Evolutionary conservation across 2,329 filamentous ascomycete species (phyloP).

Genomic region (Trichoderma aggressivum): DNA sequence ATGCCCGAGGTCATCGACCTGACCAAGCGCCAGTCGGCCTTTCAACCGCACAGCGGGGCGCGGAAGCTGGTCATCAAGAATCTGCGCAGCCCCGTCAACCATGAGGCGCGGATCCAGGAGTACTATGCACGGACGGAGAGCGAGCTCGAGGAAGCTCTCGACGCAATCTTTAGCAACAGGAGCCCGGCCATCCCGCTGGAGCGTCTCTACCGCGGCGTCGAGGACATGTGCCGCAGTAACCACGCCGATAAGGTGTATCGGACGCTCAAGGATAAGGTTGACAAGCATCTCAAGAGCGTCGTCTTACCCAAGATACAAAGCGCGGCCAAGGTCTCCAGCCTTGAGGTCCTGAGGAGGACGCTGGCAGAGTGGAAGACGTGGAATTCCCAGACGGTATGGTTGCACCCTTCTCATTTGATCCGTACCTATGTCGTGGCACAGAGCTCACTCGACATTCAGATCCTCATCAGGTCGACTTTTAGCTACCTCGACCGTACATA

Average conservation of each 20-base stretch:
- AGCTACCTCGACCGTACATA: slow-evolving; percentile 92
- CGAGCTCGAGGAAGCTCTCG: slow-evolving; percentile 70
- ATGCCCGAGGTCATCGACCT: slow-evolving; percentile 38
- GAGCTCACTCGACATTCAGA: slow-evolving; percentile 40
- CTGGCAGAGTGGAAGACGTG: slow-evolving; percentile 68
- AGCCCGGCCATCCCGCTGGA: slow-evolving; percentile 74
- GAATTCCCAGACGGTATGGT: slow-evolving; percentile 67
- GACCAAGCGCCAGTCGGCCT: slow-evolving; percentile 40
- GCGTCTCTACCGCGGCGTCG: slow-evolving; percentile 82
- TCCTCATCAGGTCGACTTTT: slow-evolving; percentile 80
- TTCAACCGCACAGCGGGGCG: slow-evolving; percentile 72
- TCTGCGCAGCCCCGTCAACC: slow-evolving; percentile 61
- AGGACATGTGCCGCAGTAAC: slow-evolving; percentile 83
- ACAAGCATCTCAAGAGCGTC: slow-evolving; percentile 60
- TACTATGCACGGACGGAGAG: slow-evolving; percentile 76
- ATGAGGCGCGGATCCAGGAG: slow-evolving; percentile 60
- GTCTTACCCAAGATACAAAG: slow-evolving; percentile 56
- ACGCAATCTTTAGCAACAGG: slow-evolving; percentile 65
- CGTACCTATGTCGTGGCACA: background rate
- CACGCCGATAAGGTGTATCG: slow-evolving; percentile 65
- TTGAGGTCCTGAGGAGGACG: slow-evolving; percentile 60
- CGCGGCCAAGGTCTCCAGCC: slow-evolving; percentile 49
- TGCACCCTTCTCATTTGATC: background rate
- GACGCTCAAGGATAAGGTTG: slow-evolving; percentile 63
- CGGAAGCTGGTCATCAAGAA: slow-evolving; percentile 95